Percentiles rank a stretch among this genome's conserved stretches.
These are phyloP conservation scores for Hyphopichia buzzinii DNA, from an alignment of 1,139 yeast genomes.

Conservation along the genomic window DNA sequence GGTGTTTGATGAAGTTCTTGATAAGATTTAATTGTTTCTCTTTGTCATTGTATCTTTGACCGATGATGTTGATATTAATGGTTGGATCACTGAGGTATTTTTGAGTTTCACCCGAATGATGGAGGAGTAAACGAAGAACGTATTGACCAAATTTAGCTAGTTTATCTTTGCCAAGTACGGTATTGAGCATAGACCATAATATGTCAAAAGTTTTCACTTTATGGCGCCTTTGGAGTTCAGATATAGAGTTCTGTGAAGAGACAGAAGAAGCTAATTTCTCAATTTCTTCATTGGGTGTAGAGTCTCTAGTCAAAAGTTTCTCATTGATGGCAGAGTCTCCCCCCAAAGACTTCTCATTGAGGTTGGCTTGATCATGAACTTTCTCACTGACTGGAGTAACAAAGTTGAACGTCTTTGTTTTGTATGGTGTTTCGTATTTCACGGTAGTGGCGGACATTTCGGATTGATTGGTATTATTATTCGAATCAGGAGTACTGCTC, in stretches of 20 bases:
- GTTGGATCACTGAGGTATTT: constrained; percentile 32
- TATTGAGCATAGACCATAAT: constrained; percentile 50
- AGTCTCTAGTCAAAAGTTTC: constrained; percentile 9
- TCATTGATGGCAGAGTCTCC: constrained; percentile 11
- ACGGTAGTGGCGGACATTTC: constrained; percentile 10
- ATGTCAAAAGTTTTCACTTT: constrained; percentile 31
- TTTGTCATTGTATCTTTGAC: constrained; percentile 31
- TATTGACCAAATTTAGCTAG: constrained; percentile 65
- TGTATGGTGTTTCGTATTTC: constrained; percentile 23
- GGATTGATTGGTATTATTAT: not conserved
- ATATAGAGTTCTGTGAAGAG: not conserved
- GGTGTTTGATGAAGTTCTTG: constrained; percentile 39
- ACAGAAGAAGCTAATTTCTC: not conserved
- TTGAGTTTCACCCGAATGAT: constrained; percentile 46
- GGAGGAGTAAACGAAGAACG: constrained; percentile 49
- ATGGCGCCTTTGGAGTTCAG: not conserved
- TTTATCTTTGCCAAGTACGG: constrained; percentile 68
- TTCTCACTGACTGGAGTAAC: constrained; percentile 24
- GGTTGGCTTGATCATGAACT: constrained; percentile 10
- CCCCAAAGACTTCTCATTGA: too few relatives aligned
- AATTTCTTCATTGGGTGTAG: constrained; percentile 1
- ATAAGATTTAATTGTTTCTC: constrained; percentile 34
- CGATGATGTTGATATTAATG: constrained; percentile 30
- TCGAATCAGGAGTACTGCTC: constrained; percentile 1
- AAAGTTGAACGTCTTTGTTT: constrained; percentile 14